Base-by-base conservation (phyloP, 2,329 filamentous ascomycete genomes). In the Fusarium penzigii region DNA sequence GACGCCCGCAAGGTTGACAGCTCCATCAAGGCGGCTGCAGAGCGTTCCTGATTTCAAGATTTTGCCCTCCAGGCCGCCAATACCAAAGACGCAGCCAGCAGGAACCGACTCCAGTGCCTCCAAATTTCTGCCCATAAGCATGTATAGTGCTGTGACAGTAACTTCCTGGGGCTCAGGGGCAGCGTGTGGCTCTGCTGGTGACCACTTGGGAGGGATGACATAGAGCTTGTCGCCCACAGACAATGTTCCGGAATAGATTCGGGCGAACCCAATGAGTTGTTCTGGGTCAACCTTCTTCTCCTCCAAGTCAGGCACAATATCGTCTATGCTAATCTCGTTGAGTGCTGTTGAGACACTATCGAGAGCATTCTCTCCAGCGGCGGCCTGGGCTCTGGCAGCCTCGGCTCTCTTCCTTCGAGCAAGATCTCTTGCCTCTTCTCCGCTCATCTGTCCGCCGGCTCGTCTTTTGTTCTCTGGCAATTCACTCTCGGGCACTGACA, bases 1-100 rank as follows among this genome's bases (percentile, higher is more conserved):
- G 14, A 97, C 86, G 57, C 93, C 93, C 1, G 92, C 94, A 47
- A 99, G 77, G 72, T 99, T 99, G 62, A 95, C 86, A 7, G 90
- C 86, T 14, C 94, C 94, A 44, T 91, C 87, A 0, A 95, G 76
- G 58, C 89, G 88, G 58, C 90, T 96, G 75, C 92, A 97, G 4
- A 99, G 78, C 0, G 94, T 99, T 12, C 92, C 94, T 1, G 92
- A 95, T 70, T 99, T 99, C 49, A 99, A 80, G n/a, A 99, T 88
- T 55, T 93, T 88, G 14, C 92, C 93, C 66, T 94, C 92, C 1
- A 99, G 82, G 2, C 94, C 94, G 32, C 88, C 91, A 49, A 99
- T 94, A 20, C 94, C 94, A 67, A 99, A 97, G 5, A 99, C 89
- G 8, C 96, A 92, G 41, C 94, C 94, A 1, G 94, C 93, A 6